These are phyloP conservation scores for Apiospora koreana DNA, from an alignment of 2,329 filamentous ascomycete genomes.

Conservation along the genomic window DNA sequence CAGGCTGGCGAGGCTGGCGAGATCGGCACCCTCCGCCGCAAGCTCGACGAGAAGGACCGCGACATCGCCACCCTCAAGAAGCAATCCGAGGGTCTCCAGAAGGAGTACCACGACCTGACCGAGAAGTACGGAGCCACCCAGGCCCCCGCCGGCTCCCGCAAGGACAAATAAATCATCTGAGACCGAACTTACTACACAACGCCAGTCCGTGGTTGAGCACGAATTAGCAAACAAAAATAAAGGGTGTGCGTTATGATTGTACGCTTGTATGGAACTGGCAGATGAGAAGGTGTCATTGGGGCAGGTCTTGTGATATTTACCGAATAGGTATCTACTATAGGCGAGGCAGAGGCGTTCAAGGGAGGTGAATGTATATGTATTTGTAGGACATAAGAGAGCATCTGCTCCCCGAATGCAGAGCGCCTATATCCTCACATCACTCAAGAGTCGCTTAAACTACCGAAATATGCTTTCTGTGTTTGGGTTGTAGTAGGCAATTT, in stretches of 20 bases:
- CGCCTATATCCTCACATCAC: not conserved
- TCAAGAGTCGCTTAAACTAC: not conserved
- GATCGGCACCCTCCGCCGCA: slow-evolving; percentile 67
- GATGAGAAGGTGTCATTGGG: not conserved
- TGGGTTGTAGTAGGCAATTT: too few species aligned
- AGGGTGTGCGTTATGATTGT: not conserved
- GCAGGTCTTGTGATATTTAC: not conserved
- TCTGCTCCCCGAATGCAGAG: not conserved
- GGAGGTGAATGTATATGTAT: not conserved
- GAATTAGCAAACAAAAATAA: not conserved
- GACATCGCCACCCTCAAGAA: slow-evolving; percentile 90
- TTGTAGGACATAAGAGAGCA: not conserved
- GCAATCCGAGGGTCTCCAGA: slow-evolving; percentile 80
- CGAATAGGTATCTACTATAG: not conserved
- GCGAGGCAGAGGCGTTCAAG: not conserved
- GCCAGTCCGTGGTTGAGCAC: slow-evolving; percentile 2
- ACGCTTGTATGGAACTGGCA: not conserved
- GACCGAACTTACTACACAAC: not conserved
- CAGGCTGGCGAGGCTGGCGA: slow-evolving; percentile 74
- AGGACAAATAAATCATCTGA: slow-evolving; percentile 48
- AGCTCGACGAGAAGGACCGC: slow-evolving; percentile 77
- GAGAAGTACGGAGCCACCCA: slow-evolving; percentile 73
- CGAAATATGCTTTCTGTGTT: not conserved
- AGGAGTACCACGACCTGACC: slow-evolving; percentile 83
- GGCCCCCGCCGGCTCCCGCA: slow-evolving; percentile 54